phyloP scores from a whole-genome alignment of 257 asterid species.

The Anisodus tanguticus region DNA sequence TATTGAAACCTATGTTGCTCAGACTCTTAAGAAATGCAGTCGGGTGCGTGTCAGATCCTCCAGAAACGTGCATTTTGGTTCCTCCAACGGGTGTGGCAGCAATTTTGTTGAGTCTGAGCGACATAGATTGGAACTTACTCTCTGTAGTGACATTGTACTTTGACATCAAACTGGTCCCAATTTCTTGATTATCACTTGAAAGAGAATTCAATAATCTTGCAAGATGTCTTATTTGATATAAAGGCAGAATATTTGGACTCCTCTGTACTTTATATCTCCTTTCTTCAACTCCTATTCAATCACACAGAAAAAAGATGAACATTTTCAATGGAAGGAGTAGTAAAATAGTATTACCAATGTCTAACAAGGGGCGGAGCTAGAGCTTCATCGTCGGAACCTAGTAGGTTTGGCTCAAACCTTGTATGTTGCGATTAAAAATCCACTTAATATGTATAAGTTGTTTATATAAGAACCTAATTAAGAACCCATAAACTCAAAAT shows the following conservation, averaged over 20 bases:
- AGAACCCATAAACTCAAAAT: too few species aligned
- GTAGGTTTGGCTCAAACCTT: too few species aligned
- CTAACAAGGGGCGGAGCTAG: neutral
- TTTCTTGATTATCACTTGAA: slow-evolving; percentile 2
- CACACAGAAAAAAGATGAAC: neutral
- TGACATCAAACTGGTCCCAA: neutral
- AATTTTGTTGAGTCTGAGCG: too few species aligned
- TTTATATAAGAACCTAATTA: too few species aligned
- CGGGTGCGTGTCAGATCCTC: too few species aligned
- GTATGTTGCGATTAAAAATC: too few species aligned
- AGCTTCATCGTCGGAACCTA: too few species aligned
- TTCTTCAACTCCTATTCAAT: slow-evolving; percentile 22
- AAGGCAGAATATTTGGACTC: slow-evolving; percentile 28
- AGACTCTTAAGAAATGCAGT: too few species aligned
- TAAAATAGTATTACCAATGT: neutral
- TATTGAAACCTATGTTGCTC: neutral
- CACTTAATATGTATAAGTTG: too few species aligned
- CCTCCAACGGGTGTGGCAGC: too few species aligned
- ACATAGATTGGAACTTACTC: slow-evolving; percentile 29
- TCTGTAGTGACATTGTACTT: slow-evolving; percentile 24
- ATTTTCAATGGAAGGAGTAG: neutral
- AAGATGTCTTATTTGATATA: slow-evolving; percentile 45
- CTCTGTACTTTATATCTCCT: neutral
- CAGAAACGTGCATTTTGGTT: too few species aligned
- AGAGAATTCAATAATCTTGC: slow-evolving; percentile 40